A percentile compares a stretch with the other conserved stretches of the same genome.
phyloP scores from a whole-genome alignment of 805 yeast species.

The Cyberlindnera amylophila region DNA sequence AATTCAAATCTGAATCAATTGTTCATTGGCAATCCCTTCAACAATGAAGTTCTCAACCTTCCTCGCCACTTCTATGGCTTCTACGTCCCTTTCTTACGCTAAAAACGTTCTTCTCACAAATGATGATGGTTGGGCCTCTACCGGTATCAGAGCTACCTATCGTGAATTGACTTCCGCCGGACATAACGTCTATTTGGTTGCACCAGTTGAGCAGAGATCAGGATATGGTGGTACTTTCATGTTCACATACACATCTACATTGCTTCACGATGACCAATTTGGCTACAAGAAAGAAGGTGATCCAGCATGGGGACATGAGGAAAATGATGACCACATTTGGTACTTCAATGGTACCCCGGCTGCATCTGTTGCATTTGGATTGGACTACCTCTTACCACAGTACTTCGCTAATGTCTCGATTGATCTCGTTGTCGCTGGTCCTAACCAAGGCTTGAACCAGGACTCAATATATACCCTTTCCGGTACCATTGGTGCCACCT shows the following conservation, averaged over 20 bases:
- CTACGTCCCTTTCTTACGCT: slow-evolving; percentile 21
- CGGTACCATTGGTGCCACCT: slow-evolving; percentile 52
- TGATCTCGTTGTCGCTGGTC: slow-evolving; percentile 50
- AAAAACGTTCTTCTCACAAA: slow-evolving; percentile 48
- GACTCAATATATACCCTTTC: slow-evolving; percentile 41
- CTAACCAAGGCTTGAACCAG: slow-evolving; percentile 48
- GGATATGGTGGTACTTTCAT: slow-evolving; percentile 55
- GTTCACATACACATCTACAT: slow-evolving; percentile 36
- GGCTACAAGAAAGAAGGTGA: slow-evolving; percentile 43
- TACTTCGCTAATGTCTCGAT: slow-evolving; percentile 39
- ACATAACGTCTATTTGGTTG: slow-evolving; percentile 45
- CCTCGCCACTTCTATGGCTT: slow-evolving; percentile 8
- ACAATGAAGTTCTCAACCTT: slow-evolving; percentile 14
- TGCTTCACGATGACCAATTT: slow-evolving; percentile 45
- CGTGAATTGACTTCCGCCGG: slow-evolving; percentile 44
- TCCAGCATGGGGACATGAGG: slow-evolving; percentile 55
- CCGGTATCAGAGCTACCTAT: slow-evolving; percentile 55
- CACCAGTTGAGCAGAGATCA: slow-evolving; percentile 48
- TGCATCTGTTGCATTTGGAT: slow-evolving; percentile 45
- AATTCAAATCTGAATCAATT: too few relatives aligned
- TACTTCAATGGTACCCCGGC: slow-evolving; percentile 57
- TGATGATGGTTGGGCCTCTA: slow-evolving; percentile 56
- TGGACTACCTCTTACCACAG: slow-evolving; percentile 44
- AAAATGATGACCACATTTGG: slow-evolving; percentile 41
- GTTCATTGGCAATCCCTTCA: too few relatives aligned